Percentiles rank a stretch among this genome's conserved stretches.
phyloP scores from a whole-genome alignment of 495 filamentous ascomycete genomes.

The Aspergillus asperescens region DNA sequence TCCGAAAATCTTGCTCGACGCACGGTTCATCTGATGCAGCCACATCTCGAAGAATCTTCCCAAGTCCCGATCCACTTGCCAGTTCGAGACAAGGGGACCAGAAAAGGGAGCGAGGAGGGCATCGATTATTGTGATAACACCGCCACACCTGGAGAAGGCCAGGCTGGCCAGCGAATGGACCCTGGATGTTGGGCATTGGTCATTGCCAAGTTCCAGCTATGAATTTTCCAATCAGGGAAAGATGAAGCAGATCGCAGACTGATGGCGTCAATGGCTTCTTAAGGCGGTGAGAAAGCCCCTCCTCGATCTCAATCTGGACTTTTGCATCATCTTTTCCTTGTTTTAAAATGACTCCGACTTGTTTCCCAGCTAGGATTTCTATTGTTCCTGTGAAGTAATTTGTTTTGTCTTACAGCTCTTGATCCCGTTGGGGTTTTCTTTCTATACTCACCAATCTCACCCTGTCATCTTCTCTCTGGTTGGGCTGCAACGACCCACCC shows the following conservation, averaged over 20 bases:
- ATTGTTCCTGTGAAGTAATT: not conserved
- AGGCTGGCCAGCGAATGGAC: not conserved
- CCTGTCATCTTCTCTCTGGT: not conserved
- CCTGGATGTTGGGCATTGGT: not conserved
- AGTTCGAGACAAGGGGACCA: too few species aligned
- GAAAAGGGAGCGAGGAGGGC: not conserved
- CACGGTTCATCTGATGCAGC: too few species aligned
- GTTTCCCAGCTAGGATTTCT: not conserved
- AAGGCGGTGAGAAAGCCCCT: constrained; percentile 8
- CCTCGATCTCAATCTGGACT: not conserved
- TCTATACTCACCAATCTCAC: not conserved
- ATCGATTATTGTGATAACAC: constrained; percentile 3
- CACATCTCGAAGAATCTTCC: too few species aligned
- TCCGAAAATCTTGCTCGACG: too few species aligned
- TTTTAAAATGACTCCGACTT: not conserved
- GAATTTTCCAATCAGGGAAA: not conserved
- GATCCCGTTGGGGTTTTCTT: not conserved
- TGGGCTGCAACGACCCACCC: constrained; percentile 4
- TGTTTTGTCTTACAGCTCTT: not conserved
- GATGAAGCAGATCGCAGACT: not conserved
- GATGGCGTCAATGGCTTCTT: not conserved
- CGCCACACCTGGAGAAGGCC: not conserved
- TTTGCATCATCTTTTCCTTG: not conserved
- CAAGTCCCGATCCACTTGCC: too few species aligned
- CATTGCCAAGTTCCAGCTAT: not conserved